Evolutionary conservation across 1,284 basidiomycete species (phyloP).

Genomic region (Wallemia ichthyophaga): DNA sequence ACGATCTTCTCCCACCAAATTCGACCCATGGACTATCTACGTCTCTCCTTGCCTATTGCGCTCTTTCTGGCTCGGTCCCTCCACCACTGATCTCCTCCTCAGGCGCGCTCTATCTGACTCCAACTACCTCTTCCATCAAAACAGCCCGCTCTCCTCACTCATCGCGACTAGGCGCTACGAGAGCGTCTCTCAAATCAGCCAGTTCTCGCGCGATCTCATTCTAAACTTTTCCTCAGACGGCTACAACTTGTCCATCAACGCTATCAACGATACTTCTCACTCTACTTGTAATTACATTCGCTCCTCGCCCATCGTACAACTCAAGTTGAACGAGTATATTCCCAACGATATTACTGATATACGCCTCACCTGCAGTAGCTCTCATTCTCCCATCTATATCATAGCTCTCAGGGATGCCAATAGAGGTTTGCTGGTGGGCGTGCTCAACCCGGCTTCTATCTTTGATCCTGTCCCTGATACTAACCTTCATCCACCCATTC

Average conservation of each 20-base stretch:
- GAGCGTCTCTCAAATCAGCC: background rate
- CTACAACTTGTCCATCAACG: background rate
- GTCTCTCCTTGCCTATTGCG: background rate
- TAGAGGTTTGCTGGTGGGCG: background rate
- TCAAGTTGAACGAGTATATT: background rate
- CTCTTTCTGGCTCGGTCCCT: background rate
- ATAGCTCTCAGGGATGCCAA: background rate
- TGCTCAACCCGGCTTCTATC: background rate
- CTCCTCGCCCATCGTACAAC: background rate
- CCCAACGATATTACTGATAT: background rate
- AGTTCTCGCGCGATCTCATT: background rate
- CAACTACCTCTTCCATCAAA: background rate
- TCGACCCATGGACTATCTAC: background rate
- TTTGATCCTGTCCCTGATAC: background rate
- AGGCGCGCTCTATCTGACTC: background rate
- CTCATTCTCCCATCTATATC: background rate
- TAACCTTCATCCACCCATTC: background rate
- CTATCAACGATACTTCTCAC: background rate
- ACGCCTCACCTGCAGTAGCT: background rate
- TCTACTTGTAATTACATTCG: background rate
- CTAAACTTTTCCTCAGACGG: background rate
- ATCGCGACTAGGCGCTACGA: background rate
- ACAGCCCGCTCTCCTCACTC: background rate
- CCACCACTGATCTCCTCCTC: background rate
- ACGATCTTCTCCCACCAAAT: background rate